Conservation (phyloP, 345 rosid genomes). For the Pugionium dolabratum region DNA sequence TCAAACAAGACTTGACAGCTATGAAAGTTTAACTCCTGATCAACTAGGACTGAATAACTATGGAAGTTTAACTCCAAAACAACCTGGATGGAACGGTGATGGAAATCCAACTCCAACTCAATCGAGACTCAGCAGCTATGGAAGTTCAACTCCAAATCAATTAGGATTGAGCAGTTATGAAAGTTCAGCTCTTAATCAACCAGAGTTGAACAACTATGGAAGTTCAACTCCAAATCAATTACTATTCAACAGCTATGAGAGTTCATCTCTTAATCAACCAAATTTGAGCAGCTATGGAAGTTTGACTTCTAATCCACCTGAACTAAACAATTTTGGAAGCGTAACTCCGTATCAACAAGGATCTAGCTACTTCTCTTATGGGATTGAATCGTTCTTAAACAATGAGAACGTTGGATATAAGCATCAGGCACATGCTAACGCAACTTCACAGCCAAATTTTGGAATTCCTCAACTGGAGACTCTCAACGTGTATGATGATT, state of each 20-base stretch:
- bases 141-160: constrained; percentile 2
- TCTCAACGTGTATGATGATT: constrained; percentile 15
- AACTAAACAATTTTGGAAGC: constrained; percentile 11
- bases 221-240: neutral
- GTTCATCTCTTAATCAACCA: neutral
- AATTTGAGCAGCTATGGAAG: neutral
- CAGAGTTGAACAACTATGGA: neutral
- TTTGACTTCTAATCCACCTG: neutral
- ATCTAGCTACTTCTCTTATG: constrained; percentile 15
- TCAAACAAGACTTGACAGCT: neutral
- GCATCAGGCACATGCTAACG: constrained; percentile 1
- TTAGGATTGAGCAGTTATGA: neutral
- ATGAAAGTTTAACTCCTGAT: neutral
- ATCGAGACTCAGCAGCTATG: neutral
- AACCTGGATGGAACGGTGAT: neutral
- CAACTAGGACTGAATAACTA: neutral
- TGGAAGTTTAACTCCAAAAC: constrained; percentile 5
- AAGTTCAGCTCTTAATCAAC: neutral
- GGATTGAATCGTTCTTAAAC: constrained; percentile 14
- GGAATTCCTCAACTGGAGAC: constrained; percentile 25
- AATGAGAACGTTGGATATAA: constrained; percentile 19
- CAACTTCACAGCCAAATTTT: constrained; percentile 20
- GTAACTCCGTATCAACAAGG: constrained; percentile 18
- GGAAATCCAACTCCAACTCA: neutral
- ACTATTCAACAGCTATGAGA: neutral